phyloP scores from a whole-genome alignment of 495 filamentous ascomycete species.

The Neurospora intermedia region DNA sequence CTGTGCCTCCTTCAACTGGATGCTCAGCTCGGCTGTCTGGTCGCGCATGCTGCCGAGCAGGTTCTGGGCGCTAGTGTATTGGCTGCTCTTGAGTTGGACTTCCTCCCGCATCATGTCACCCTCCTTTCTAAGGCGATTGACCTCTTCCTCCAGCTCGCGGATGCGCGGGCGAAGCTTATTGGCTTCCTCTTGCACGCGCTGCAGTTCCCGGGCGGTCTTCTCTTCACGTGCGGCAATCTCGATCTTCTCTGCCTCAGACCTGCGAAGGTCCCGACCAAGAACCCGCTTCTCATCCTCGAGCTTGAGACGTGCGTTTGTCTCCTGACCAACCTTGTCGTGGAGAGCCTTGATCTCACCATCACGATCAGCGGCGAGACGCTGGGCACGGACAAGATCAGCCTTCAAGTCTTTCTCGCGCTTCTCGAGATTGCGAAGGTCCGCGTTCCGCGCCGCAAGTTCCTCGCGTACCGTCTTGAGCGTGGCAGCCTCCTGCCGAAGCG shows the following conservation, averaged over 20 bases:
- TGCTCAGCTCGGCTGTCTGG: slow-evolving; percentile 76
- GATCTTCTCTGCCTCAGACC: slow-evolving; percentile 64
- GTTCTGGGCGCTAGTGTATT: slow-evolving; percentile 74
- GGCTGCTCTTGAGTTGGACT: slow-evolving; percentile 69
- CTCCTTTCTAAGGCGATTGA: slow-evolving; percentile 52
- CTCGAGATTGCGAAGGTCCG: slow-evolving; percentile 65
- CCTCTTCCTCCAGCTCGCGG: slow-evolving; percentile 61
- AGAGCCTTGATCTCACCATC: slow-evolving; percentile 67
- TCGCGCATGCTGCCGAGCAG: slow-evolving; percentile 87
- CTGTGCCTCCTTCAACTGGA: slow-evolving; percentile 85
- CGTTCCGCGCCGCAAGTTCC: slow-evolving; percentile 54
- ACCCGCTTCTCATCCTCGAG: slow-evolving; percentile 66
- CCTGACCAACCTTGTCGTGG: slow-evolving; percentile 63
- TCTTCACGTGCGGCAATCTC: slow-evolving; percentile 64
- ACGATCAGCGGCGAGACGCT: slow-evolving; percentile 56
- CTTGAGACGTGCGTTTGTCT: slow-evolving; percentile 57
- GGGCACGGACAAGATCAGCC: slow-evolving; percentile 56
- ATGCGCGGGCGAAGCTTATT: slow-evolving; percentile 50
- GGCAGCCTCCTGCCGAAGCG: slow-evolving; percentile 61
- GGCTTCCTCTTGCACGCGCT: slow-evolving; percentile 59
- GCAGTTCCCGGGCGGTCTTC: slow-evolving; percentile 53
- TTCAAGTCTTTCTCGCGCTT: slow-evolving; percentile 70
- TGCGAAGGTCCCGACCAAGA: slow-evolving; percentile 62
- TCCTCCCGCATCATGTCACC: slow-evolving; percentile 64
- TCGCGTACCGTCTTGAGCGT: slow-evolving; percentile 61